phyloP scores from a whole-genome alignment of 495 filamentous ascomycete genomes.

The Lophium mytilinum region DNA sequence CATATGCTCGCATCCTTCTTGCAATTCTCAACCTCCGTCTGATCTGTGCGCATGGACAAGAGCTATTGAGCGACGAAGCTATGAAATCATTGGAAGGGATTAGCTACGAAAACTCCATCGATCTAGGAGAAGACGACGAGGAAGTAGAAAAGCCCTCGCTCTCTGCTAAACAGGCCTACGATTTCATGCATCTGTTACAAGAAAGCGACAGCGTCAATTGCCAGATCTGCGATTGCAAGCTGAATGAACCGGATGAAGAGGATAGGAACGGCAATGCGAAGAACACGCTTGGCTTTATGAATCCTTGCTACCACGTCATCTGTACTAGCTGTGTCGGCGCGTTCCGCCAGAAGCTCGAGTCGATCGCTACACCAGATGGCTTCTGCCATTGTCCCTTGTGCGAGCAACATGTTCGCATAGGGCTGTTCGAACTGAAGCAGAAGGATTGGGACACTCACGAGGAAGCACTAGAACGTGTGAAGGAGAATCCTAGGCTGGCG shows the following conservation, averaged over 20 bases:
- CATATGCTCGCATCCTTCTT: slow-evolving; percentile 82
- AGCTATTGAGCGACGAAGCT: slow-evolving; percentile 76
- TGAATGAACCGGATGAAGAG: slow-evolving; percentile 29
- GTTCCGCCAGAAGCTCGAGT: slow-evolving; percentile 36
- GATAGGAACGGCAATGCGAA: slow-evolving; percentile 34
- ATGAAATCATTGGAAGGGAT: slow-evolving; percentile 69
- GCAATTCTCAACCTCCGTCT: slow-evolving; percentile 84
- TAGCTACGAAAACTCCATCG: slow-evolving; percentile 72
- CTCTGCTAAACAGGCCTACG: slow-evolving; percentile 61
- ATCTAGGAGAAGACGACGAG: slow-evolving; percentile 68
- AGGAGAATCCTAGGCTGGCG: slow-evolving; percentile 44
- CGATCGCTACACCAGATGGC: slow-evolving; percentile 32
- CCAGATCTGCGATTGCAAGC: slow-evolving; percentile 54
- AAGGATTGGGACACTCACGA: slow-evolving; percentile 53
- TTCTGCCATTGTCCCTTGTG: slow-evolving; percentile 58
- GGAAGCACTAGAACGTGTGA: slow-evolving; percentile 41
- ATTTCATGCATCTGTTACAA: slow-evolving; percentile 72
- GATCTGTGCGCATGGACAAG: slow-evolving; percentile 84
- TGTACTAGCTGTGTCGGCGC: slow-evolving; percentile 63
- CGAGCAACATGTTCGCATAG: slow-evolving; percentile 46
- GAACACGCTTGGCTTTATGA: slow-evolving; percentile 65
- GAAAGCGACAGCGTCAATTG: slow-evolving; percentile 68
- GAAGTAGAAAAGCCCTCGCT: slow-evolving; percentile 43
- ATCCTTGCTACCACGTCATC: slow-evolving; percentile 74
- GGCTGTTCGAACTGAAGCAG: slow-evolving; percentile 59